phyloP scores from a whole-genome alignment of 805 yeast species.

The Priceomyces medius region DNA sequence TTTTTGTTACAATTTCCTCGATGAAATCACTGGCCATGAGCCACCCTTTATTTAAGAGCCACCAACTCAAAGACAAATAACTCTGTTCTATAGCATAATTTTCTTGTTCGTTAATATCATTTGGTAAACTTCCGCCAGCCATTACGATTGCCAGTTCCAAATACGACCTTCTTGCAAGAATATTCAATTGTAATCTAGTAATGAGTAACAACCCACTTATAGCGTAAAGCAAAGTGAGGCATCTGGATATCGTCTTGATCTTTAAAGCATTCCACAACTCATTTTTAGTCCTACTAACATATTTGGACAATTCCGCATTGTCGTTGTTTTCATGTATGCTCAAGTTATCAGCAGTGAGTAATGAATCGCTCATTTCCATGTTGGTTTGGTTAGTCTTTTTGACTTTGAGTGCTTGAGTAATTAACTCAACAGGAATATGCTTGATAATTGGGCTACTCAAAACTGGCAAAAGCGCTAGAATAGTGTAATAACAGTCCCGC shows the following conservation, averaged over 20 bases:
- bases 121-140: slow-evolving; percentile 48
- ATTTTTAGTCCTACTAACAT: slow-evolving; percentile 32
- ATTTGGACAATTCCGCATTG: slow-evolving; percentile 19
- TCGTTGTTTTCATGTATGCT: slow-evolving; percentile 30
- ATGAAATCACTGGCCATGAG: slow-evolving; percentile 51
- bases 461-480: slow-evolving; percentile 78
- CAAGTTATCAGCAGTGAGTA: slow-evolving; percentile 44
- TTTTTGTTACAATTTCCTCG: slow-evolving; percentile 54
- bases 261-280: slow-evolving; percentile 85
- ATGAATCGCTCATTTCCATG: slow-evolving; percentile 40
- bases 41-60: slow-evolving; percentile 91
- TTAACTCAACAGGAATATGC: slow-evolving; percentile 66
- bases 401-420: slow-evolving; percentile 66
- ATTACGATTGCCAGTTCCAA: slow-evolving; percentile 71
- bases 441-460: slow-evolving; percentile 62
- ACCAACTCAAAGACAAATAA: slow-evolving; percentile 87
- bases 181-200: slow-evolving; percentile 82
- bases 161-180: slow-evolving; percentile 83
- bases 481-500: slow-evolving; percentile 81
- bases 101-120: slow-evolving; percentile 19
- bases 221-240: slow-evolving; percentile 68
- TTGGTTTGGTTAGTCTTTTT: slow-evolving; percentile 41
- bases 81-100: slow-evolving; percentile 72
- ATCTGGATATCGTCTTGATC: slow-evolving; percentile 67
- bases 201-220: slow-evolving; percentile 70